Base-by-base conservation (phyloP, 2,329 filamentous ascomycete species). In the Simplicillium sp. region DNA sequence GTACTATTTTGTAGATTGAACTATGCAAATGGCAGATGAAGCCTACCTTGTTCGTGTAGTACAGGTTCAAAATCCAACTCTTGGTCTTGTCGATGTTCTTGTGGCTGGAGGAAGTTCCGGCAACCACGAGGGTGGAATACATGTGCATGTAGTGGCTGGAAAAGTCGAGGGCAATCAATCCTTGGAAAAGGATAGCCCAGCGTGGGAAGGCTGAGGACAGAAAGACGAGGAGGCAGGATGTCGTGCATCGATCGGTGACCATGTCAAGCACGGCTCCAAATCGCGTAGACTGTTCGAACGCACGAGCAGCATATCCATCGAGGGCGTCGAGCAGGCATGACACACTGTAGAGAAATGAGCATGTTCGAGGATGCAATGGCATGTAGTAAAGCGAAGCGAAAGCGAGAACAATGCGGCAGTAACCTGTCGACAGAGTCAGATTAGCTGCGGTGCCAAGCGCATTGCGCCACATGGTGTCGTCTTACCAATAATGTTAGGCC, bases 61-160 rank as follows among this genome's bases (percentile, higher is more conserved):
- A 98, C 43, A 94, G 71, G 64, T 95, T 92, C 60, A 98, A 67
- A 44, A 97, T 71, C 79, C 82, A 87, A 69, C 87, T 95, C 60
- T 88, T 73, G 59, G 77, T 85, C 64, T 84, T 82, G 58, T 94
- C 87, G 39, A 98, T 82, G 53, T 85, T 89, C 79, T 98, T 98
- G 70, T 98, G 92, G 68, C 88, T 82, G 48, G 66, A 86, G 52
- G 80, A 77, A 40, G 78, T 74, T 40, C 87, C 87, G 40, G 84
- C 87, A 79, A 95, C 92, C 49, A 82, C 82, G 55, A 96, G 70
- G 1, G 88, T 95, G 11, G 89, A 87, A 60, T 94, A 97, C 92
- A 98, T 98, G 68, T 98, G 92, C 72, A 97, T 90, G 61, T 97
- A 98, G 65, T 98, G 92, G 60, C 88, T 95, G 20, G 92, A 85